A percentile compares a stretch with the other conserved stretches of the same genome.
Conservation (phyloP, 108 stramenopile species). For the Cylindrotheca fusiformis region DNA sequence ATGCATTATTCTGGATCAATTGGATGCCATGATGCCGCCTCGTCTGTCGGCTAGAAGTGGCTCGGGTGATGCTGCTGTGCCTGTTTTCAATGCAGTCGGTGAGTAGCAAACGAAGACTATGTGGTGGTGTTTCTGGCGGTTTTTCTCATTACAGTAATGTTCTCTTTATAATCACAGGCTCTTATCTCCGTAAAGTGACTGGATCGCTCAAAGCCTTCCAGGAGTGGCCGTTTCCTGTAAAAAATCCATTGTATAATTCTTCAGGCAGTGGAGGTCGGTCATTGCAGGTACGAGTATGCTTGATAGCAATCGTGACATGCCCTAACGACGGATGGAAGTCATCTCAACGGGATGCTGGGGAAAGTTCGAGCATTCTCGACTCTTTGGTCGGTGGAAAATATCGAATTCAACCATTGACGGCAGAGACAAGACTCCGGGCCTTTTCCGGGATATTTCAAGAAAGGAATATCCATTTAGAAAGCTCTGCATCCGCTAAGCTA, state of each 20-base stretch:
- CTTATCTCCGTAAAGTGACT: slow-evolving; percentile 58
- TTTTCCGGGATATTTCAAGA: slow-evolving; percentile 46
- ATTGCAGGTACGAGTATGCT: slow-evolving; percentile 51
- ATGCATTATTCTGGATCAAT: slow-evolving; percentile 75
- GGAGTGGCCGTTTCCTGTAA: slow-evolving; percentile 68
- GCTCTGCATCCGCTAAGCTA: slow-evolving; percentile 29
- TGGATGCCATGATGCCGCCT: slow-evolving; percentile 62
- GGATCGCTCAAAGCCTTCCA: slow-evolving; percentile 33
- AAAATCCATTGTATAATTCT: slow-evolving; percentile 63
- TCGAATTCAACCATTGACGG: slow-evolving; percentile 48
- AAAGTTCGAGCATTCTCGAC: slow-evolving; percentile 39
- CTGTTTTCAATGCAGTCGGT: slow-evolving; percentile 64
- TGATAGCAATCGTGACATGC: slow-evolving; percentile 76
- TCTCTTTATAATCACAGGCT: slow-evolving; percentile 16
- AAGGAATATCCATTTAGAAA: slow-evolving; percentile 32
- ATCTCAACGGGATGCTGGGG: slow-evolving; percentile 11
- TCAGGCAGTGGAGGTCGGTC: slow-evolving; percentile 32
- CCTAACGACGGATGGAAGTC: slow-evolving; percentile 53
- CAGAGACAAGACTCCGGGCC: slow-evolving; percentile 42
- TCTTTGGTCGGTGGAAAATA: slow-evolving; percentile 50
- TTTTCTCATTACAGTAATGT: background rate
- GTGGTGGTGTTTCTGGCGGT: background rate
- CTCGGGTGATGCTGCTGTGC: slow-evolving; percentile 58
- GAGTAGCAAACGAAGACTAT: slow-evolving; percentile 3
- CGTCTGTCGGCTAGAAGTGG: slow-evolving; percentile 17